A percentile compares a stretch with the other conserved stretches of the same genome.
phyloP scores from a whole-genome alignment of 805 yeast genomes.

The Candida patagonica region DNA sequence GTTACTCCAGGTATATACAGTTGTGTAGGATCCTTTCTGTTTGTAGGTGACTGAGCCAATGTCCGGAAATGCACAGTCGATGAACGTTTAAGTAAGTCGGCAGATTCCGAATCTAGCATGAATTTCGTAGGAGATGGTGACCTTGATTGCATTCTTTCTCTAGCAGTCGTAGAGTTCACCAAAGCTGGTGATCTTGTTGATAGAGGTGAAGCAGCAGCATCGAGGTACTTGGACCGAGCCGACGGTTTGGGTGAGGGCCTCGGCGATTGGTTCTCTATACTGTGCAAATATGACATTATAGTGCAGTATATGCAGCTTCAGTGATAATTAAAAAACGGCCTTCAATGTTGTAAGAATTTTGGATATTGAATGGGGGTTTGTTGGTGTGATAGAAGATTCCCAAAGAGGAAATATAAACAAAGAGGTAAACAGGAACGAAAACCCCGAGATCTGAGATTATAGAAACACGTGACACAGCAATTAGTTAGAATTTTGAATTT shows the following conservation, averaged over 20 bases:
- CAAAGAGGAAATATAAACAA: too few relatives aligned
- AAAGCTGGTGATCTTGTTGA: conserved; percentile 14
- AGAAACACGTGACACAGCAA: too few relatives aligned
- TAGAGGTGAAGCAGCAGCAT: conserved; percentile 8
- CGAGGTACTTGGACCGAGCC: conserved; percentile 4
- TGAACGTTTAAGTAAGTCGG: neutral
- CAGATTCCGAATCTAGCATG: neutral
- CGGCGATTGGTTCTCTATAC: conserved; percentile 6
- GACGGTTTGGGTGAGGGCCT: conserved; percentile 6
- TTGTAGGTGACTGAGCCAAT: conserved; percentile 13
- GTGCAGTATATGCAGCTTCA: too few relatives aligned
- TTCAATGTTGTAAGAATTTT: too few relatives aligned
- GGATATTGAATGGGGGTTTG: too few relatives aligned
- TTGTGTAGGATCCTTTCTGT: conserved; percentile 4
- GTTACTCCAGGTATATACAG: conserved; percentile 24
- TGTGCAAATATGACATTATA: neutral
- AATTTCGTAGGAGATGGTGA: conserved; percentile 13
- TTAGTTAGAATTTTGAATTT: too few relatives aligned
- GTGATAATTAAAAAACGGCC: too few relatives aligned
- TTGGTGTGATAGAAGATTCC: too few relatives aligned
- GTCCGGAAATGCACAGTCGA: conserved; percentile 19
- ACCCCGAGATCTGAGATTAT: too few relatives aligned
- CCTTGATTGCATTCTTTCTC: too few relatives aligned
- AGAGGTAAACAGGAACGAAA: too few relatives aligned
- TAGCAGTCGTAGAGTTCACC: conserved; percentile 10